A percentile compares a stretch with the other conserved stretches of the same genome.
phyloP scores from a whole-genome alignment of 1,284 basidiomycete genomes.

The Trichosporon asahii region DNA sequence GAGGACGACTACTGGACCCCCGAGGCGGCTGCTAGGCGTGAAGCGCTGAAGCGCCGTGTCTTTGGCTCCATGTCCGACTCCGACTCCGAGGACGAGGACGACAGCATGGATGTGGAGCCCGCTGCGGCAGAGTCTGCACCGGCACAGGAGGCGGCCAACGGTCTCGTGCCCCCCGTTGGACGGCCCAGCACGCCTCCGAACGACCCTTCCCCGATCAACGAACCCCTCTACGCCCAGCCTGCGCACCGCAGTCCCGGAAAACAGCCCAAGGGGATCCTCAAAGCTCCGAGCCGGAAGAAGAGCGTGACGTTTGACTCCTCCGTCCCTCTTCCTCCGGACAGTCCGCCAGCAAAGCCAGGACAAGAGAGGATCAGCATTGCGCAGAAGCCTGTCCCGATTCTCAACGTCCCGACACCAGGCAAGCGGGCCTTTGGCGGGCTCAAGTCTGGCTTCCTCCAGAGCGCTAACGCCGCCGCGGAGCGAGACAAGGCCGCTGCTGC shows the following conservation, averaged over 20 bases:
- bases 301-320: conserved; percentile 45
- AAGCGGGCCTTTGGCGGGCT: conserved; percentile 37
- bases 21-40: conserved; percentile 35
- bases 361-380: conserved; percentile 18
- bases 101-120: conserved; percentile 16
- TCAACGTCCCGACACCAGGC: conserved; percentile 32
- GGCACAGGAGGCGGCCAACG: neutral
- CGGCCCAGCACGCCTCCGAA: neutral
- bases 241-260: neutral
- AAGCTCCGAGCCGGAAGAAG: conserved; percentile 42
- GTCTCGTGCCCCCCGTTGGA: neutral
- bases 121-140: neutral
- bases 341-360: conserved; percentile 22
- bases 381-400: conserved; percentile 34
- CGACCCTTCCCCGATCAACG: neutral
- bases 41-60: conserved; percentile 30
- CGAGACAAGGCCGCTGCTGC: neutral
- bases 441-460: conserved; percentile 38
- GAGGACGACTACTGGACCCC: conserved; percentile 35
- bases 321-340: conserved; percentile 39
- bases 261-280: conserved; percentile 40
- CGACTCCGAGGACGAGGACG: conserved; percentile 16
- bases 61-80: conserved; percentile 32
- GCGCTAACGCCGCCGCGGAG: conserved; percentile 6
- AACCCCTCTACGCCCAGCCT: neutral